These are phyloP conservation scores for Backusella tuberculispora DNA, from an alignment of 192 early-diverging fungal species.

Conservation along the genomic window DNA sequence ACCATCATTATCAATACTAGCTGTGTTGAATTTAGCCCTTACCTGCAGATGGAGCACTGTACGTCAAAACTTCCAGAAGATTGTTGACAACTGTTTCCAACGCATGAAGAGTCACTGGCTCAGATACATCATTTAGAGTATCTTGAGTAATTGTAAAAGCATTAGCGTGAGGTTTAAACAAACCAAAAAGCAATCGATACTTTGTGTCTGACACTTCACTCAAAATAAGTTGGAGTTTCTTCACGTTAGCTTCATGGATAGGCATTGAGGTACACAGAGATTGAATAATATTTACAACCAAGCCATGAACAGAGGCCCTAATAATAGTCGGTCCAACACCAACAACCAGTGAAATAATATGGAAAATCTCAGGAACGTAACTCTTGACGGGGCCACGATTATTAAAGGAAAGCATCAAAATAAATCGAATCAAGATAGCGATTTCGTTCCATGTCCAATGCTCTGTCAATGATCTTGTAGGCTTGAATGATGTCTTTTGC, in stretches of 20 bases:
- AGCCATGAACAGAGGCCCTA: slow-evolving; percentile 89
- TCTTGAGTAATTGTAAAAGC: slow-evolving; percentile 67
- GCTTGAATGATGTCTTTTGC: slow-evolving; percentile 76
- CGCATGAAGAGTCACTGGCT: slow-evolving; percentile 52
- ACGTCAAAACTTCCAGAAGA: slow-evolving; percentile 66
- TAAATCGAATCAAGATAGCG: slow-evolving; percentile 84
- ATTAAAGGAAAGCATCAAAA: slow-evolving; percentile 90
- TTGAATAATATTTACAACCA: slow-evolving; percentile 92
- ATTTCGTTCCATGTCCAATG: slow-evolving; percentile 94
- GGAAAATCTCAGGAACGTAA: slow-evolving; percentile 87
- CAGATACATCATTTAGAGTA: slow-evolving; percentile 55
- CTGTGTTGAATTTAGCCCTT: slow-evolving; percentile 23
- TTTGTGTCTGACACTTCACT: slow-evolving; percentile 83
- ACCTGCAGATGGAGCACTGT: slow-evolving; percentile 69
- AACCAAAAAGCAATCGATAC: slow-evolving; percentile 78
- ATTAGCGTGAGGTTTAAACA: slow-evolving; percentile 67
- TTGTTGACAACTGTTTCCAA: slow-evolving; percentile 63
- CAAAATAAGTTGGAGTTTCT: slow-evolving; percentile 64
- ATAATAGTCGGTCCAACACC: slow-evolving; percentile 86
- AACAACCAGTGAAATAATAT: slow-evolving; percentile 82
- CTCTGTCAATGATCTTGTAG: slow-evolving; percentile 71
- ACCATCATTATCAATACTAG: background rate
- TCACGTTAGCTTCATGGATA: slow-evolving; percentile 56
- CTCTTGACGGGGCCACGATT: slow-evolving; percentile 68
- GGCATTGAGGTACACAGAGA: slow-evolving; percentile 69